Base-by-base conservation (phyloP, 176 grass and related monocot species). In the Saccharum spontaneum region DNA sequence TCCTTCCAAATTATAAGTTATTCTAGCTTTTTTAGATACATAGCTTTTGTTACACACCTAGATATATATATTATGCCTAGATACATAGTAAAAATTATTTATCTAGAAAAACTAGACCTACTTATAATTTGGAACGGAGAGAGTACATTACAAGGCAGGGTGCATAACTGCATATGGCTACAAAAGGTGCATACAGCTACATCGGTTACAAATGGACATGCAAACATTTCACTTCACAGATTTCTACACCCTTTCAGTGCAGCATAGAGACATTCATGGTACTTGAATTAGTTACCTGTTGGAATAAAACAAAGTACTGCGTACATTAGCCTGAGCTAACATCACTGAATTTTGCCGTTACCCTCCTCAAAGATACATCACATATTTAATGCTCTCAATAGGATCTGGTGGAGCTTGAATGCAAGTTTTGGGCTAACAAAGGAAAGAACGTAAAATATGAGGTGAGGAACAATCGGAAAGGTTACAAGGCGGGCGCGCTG, bases 401-500 rank as follows among this genome's bases (percentile, higher is more conserved):
- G 97, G 97, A 87, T 76, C 64, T 98, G 33, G 97, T 98, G 78
- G 79, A 94, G 72, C 84, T 98, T 37, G 97, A 98, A 89, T 98
- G 93, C 81, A 87, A 76, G 37, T 40, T 79, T 86, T 98, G 97
- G 97, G 90, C 88, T 80, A 96, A 78, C 62, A 98, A 92, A 90
- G 97, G 93, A 54, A 98, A 93, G 64, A 98, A 84, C 28, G 68
- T 98, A 78, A 84, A 89, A 50, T 98, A 98, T 70, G 93, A 98
- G 82, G 93, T 94, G 17, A 88, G 97, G 12, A 78, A 89, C 69
- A 98, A 86, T 76, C 84, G 93, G 37, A 92, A 88, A 93, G 97
- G 97, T 13, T 98, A 94, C n/a, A 98, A 98, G 73, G 97, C 97
- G 48, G 97, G 97, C 70, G 97, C 97, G 33, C 65, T 98, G 88